These are phyloP conservation scores for Fusarium zealandicum DNA, from an alignment of 2,329 filamentous ascomycete genomes.

Conservation along the genomic window DNA sequence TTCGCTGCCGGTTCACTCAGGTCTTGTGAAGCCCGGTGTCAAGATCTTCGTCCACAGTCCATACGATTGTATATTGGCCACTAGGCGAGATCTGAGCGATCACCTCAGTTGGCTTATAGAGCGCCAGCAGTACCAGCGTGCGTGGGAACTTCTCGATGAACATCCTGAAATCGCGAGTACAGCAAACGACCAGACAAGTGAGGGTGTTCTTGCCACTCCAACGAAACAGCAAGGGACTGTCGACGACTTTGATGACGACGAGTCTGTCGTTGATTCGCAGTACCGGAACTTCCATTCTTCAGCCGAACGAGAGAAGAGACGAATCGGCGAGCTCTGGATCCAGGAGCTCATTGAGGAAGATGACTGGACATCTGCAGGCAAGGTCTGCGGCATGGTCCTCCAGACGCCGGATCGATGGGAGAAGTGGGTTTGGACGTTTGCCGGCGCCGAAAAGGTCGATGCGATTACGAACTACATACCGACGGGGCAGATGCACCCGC, in stretches of 20 bases:
- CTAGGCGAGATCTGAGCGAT: slow-evolving; percentile 85
- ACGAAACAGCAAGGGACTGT: slow-evolving; percentile 50
- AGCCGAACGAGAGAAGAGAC: slow-evolving; percentile 84
- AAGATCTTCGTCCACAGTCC: slow-evolving; percentile 96
- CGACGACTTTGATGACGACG: slow-evolving; percentile 79
- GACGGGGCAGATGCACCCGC: slow-evolving; percentile 75
- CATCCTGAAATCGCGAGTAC: slow-evolving; percentile 75
- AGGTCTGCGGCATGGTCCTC: slow-evolving; percentile 83
- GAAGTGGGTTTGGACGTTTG: slow-evolving; percentile 94
- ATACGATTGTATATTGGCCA: slow-evolving; percentile 93
- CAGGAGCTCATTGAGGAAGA: slow-evolving; percentile 78
- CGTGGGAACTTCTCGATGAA: slow-evolving; percentile 88
- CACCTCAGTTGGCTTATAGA: slow-evolving; percentile 87
- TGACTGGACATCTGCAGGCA: slow-evolving; percentile 80
- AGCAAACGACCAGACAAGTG: slow-evolving; percentile 49
- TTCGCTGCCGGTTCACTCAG: slow-evolving; percentile 56
- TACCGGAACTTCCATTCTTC: slow-evolving; percentile 66
- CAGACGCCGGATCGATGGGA: slow-evolving; percentile 85
- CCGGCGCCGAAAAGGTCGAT: slow-evolving; percentile 83
- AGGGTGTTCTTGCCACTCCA: slow-evolving; percentile 51
- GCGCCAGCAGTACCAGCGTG: slow-evolving; percentile 79
- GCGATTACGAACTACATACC: slow-evolving; percentile 89
- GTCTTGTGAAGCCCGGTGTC: slow-evolving; percentile 62
- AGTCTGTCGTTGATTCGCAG: slow-evolving; percentile 62
- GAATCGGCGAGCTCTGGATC: slow-evolving; percentile 93